Percentiles rank a stretch among this genome's conserved stretches.
Evolutionary conservation across 306 rosid genomes (phyloP).

Genomic region (Luffa aegyptiaca): DNA sequence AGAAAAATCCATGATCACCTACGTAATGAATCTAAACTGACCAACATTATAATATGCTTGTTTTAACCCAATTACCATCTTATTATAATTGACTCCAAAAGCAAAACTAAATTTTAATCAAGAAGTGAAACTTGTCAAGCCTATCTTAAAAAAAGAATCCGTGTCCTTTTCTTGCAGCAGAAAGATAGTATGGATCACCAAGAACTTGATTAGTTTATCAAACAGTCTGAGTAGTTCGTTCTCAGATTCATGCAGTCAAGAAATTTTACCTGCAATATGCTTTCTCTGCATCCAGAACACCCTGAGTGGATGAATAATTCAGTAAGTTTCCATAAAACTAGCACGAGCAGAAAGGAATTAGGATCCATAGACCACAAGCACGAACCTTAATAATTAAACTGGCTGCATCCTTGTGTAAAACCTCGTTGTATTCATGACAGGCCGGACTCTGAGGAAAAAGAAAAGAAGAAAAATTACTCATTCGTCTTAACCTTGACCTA

Average conservation of each 20-base stretch:
- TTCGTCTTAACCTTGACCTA: neutral
- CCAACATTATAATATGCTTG: neutral
- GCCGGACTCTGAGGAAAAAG: conserved; percentile 53
- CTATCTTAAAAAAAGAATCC: neutral
- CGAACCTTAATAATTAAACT: conserved; percentile 67
- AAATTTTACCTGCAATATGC: neutral
- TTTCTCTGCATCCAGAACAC: conserved; percentile 62
- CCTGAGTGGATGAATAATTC: conserved; percentile 34
- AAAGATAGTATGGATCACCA: neutral
- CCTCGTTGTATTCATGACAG: conserved; percentile 71
- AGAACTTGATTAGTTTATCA: neutral
- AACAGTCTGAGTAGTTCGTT: neutral
- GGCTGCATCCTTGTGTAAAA: conserved; percentile 79
- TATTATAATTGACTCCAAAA: neutral
- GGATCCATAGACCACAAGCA: conserved; percentile 15
- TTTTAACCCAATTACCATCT: neutral
- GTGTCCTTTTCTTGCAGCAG: neutral
- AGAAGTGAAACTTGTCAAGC: neutral
- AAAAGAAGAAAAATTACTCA: neutral
- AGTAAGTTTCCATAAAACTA: conserved; percentile 11
- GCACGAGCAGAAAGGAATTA: conserved; percentile 6
- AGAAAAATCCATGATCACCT: neutral
- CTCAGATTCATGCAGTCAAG: neutral
- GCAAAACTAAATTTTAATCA: neutral
- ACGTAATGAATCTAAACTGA: neutral